Conservation (phyloP, 2,329 filamentous ascomycete species). For the Penicillium sp. region DNA sequence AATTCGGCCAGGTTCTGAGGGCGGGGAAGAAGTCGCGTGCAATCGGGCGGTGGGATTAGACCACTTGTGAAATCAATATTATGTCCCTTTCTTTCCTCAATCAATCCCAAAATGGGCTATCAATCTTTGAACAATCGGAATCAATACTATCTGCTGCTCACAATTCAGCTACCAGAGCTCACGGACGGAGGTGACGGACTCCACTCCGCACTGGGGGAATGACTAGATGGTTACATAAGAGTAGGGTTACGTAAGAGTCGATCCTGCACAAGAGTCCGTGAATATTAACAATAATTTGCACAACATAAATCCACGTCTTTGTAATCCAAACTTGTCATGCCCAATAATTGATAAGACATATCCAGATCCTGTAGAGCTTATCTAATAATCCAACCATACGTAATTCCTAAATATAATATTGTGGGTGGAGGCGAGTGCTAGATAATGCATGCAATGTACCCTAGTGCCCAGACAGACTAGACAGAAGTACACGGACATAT, state of each 20-base stretch:
- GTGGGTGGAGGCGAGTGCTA: too few species aligned
- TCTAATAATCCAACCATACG: too few species aligned
- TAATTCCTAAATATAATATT: too few species aligned
- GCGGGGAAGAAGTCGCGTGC: conserved; percentile 3
- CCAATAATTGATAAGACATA: too few species aligned
- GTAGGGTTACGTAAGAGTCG: not conserved
- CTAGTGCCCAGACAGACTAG: too few species aligned
- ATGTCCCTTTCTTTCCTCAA: not conserved
- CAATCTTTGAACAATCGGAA: not conserved
- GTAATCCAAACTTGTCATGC: too few species aligned
- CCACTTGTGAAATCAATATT: not conserved
- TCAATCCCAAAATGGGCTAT: not conserved
- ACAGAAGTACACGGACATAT: not conserved
- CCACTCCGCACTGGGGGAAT: conserved; percentile 3
- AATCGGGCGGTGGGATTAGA: not conserved
- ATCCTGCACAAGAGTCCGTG: not conserved
- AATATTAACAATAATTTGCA: too few species aligned
- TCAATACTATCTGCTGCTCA: not conserved
- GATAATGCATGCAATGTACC: too few species aligned
- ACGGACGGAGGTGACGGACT: conserved; percentile 2
- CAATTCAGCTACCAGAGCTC: conserved; percentile 1
- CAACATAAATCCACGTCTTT: too few species aligned
- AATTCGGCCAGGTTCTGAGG: not conserved
- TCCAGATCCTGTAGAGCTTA: too few species aligned
- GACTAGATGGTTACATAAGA: conserved; percentile 3